These are phyloP conservation scores for Fragaria nilgerrensis DNA, from an alignment of 306 rosid genomes.

Conservation along the genomic window DNA sequence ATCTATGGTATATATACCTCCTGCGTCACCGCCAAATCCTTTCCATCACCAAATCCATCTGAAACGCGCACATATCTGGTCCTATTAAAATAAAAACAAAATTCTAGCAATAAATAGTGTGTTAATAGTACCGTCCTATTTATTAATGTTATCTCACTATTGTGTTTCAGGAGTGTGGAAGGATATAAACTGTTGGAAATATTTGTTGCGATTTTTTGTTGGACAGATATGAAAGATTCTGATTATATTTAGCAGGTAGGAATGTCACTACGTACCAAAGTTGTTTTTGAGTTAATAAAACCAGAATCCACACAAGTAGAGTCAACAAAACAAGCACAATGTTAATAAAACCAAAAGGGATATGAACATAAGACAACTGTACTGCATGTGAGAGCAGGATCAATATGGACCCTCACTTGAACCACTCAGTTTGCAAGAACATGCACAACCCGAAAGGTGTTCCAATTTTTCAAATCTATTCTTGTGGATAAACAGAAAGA, in stretches of 20 bases:
- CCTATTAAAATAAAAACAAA: no score
- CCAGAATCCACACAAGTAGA: not conserved
- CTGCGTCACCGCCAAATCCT: no score
- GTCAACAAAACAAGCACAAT: conserved; percentile 15
- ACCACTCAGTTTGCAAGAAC: conserved; percentile 29
- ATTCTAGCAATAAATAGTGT: no score
- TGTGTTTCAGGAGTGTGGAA: not conserved
- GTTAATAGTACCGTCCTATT: no score
- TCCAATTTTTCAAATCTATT: not conserved
- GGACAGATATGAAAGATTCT: not conserved
- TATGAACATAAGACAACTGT: conserved; percentile 6
- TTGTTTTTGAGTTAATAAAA: not conserved
- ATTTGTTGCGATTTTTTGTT: not conserved
- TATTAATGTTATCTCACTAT: not conserved
- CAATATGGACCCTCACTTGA: conserved; percentile 16
- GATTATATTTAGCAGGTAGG: not conserved
- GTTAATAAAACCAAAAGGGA: conserved; percentile 2
- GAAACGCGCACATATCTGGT: no score
- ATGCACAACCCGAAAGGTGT: conserved; percentile 7
- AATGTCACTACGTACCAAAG: not conserved
- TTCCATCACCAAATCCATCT: no score
- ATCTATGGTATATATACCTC: no score
- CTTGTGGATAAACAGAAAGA: not conserved
- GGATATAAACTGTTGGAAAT: not conserved
- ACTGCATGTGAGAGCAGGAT: conserved; percentile 27